Evolutionary conservation across 768 basidiomycete species (phyloP), one percentile per base, ranked within the genome.

Genomic region (Mycena galericulata): DNA sequence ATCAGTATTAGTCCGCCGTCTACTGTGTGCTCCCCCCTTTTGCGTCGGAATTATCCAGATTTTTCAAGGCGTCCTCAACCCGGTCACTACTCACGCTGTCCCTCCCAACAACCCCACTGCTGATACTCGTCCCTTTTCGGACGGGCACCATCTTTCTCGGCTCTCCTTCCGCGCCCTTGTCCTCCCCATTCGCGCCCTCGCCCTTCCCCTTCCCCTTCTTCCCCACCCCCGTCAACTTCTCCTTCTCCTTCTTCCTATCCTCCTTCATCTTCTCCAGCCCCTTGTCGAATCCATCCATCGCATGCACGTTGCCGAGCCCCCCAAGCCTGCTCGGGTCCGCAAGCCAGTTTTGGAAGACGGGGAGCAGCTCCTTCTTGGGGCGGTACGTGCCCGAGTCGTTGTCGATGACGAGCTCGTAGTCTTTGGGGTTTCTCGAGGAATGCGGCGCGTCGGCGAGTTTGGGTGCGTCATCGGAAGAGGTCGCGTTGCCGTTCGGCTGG

Each of bases 361-460:
- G 82, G 3, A 85, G 73, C 27, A 83, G 76, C 55, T 82, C 76
- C 46, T 74, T 78, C 46, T 79, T 73, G 2, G 84, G 84, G 32
- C 82, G 80, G 72, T 86, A 86, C 6, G 84, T 86, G 4, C 84
- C 84, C 45, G 79, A 81, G 73, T 84, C 81, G 72, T 86, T 84
- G 76, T 85, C 83, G 74, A 85, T 85, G 56, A 86, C 74, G 32
- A 84, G 79, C 75, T 84, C 83, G 75, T 83, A 84, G 32, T 67
- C 66, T n/a, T 75, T 70, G 11, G 80, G 81, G 70, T 80, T 78
- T 49, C 72, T 15, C 43, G 67, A 26, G 29, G 56, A n/a, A 20
- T 24, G 45, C 15, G 10, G 32, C 24, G 9, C 20, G 49, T 41
- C 59, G 3, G 59, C 34, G 14, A 27, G 15, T 9, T 50, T 11